Base-by-base conservation (phyloP, 2,329 filamentous ascomycete species). In the Pezicula radicicola region DNA sequence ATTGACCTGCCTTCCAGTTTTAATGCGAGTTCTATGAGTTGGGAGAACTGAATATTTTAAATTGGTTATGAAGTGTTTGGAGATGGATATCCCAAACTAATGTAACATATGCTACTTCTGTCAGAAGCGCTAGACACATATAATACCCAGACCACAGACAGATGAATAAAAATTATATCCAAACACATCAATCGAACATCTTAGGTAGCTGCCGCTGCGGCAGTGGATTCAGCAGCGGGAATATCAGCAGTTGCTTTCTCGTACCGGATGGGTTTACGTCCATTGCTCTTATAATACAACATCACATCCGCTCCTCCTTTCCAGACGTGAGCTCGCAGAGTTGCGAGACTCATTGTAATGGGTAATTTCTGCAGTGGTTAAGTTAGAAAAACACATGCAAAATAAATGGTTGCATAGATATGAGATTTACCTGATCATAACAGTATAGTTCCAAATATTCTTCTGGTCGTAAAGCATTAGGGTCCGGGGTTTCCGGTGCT, bases 361-460 rank as follows among this genome's bases (percentile, higher is more conserved):
- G 88, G 82, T 25, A 97, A 76, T 65, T 67, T 66, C 66, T 68
- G 36, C 8, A 40, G 41, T 40, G 46, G 51, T 46, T 48, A 53
- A 27, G 19, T 43, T 35, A 33, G 50, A 0, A 13, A 16, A 41
- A 54, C n/a, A 15, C 33, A 16, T 33, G 9, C 36, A n/a, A 15
- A 35, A 4, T 25, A 25, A 7, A 5, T 1, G 45, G 21, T 30
- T 8, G 39, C 48, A 18, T 41, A 40, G 18, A 25, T 10, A 33
- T 33, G 25, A n/a, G 41, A 39, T 84, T 66, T 72, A 94, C 91
- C 78, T 91, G 89, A 50, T 92, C 89, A 66, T 97, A 92, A 70
- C 94, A 97, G 68, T 96, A 96, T 46, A 99, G 74, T 68, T 99
- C 94, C 30, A 99, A 75, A 71, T 97, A 97, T 65, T 97, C 91